phyloP scores from a whole-genome alignment of 2,329 filamentous ascomycete genomes.

The Alternaria hordeiaustralica region DNA sequence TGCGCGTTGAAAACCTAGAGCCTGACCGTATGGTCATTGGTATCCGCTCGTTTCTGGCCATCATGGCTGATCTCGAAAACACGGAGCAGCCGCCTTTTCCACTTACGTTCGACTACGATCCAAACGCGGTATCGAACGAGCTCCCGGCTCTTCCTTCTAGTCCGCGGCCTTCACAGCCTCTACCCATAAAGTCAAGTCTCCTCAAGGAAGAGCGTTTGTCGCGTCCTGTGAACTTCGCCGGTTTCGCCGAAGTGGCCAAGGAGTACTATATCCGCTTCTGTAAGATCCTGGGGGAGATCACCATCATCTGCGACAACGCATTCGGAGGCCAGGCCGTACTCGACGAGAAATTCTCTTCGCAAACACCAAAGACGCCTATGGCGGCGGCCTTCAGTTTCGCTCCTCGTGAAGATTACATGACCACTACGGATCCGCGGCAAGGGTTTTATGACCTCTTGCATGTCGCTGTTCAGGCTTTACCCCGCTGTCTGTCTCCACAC shows the following conservation, averaged over 20 bases:
- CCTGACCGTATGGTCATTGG: conserved; percentile 98
- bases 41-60: conserved; percentile 89
- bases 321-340: conserved; percentile 95
- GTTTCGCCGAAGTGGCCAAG: conserved; percentile 76
- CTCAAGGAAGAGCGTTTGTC: conserved; percentile 71
- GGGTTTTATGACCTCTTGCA: conserved; percentile 95
- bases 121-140: conserved; percentile 50
- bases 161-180: conserved; percentile 40
- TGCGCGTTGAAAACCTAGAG: conserved; percentile 90
- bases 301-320: conserved; percentile 93
- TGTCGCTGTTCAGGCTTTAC: conserved; percentile 92
- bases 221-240: conserved; percentile 64
- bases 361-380: conserved; percentile 92
- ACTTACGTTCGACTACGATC: conserved; percentile 62
- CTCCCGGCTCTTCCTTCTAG: conserved; percentile 40
- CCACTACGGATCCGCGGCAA: conserved; percentile 81
- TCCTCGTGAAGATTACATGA: conserved; percentile 78
- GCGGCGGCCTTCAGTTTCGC: conserved; percentile 92
- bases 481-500: conserved; percentile 88
- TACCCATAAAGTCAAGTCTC: conserved; percentile 46
- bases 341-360: conserved; percentile 90
- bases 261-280: conserved; percentile 92
- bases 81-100: conserved; percentile 87
- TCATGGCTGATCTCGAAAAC: conserved; percentile 92
- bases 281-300: conserved; percentile 93